Conservation (phyloP, 371 early-diverging fungal genomes). For the Zychaea mexicana region DNA sequence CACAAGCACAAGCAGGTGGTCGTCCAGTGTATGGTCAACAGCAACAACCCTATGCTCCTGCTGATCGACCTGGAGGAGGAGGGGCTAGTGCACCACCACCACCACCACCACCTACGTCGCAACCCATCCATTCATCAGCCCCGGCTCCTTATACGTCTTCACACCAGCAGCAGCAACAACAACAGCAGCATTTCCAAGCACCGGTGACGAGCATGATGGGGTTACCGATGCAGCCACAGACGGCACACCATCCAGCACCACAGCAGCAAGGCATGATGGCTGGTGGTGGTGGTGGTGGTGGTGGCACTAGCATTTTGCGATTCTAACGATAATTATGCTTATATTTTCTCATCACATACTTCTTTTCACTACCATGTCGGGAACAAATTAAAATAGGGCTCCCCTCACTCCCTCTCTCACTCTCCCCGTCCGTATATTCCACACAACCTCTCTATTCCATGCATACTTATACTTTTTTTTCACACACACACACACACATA, state of each 20-base stretch:
- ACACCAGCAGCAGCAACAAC: background rate
- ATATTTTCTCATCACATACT: background rate
- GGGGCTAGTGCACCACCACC: background rate
- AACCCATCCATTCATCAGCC: too few relatives aligned
- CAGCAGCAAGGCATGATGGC: background rate
- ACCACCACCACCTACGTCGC: background rate
- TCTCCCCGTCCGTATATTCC: too few relatives aligned
- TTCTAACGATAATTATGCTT: conserved; percentile 1
- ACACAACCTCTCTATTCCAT: too few relatives aligned
- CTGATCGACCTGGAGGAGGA: background rate
- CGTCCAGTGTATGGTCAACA: background rate
- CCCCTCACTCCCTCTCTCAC: background rate
- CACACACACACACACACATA: too few relatives aligned
- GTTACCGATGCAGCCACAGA: background rate
- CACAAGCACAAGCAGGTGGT: too few relatives aligned
- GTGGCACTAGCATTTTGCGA: background rate
- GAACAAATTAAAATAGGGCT: too few relatives aligned
- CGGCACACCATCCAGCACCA: background rate
- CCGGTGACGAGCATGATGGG: background rate
- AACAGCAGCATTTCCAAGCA: background rate
- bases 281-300: background rate
- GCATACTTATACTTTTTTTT: too few relatives aligned
- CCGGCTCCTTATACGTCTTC: too few relatives aligned
- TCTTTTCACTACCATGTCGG: too few relatives aligned
- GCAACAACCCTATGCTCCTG: too few relatives aligned